A percentile compares a stretch with the other conserved stretches of the same genome.
These are phyloP conservation scores for Backusella mclennaniae DNA, from an alignment of 192 early-diverging fungal genomes.

Conservation along the genomic window DNA sequence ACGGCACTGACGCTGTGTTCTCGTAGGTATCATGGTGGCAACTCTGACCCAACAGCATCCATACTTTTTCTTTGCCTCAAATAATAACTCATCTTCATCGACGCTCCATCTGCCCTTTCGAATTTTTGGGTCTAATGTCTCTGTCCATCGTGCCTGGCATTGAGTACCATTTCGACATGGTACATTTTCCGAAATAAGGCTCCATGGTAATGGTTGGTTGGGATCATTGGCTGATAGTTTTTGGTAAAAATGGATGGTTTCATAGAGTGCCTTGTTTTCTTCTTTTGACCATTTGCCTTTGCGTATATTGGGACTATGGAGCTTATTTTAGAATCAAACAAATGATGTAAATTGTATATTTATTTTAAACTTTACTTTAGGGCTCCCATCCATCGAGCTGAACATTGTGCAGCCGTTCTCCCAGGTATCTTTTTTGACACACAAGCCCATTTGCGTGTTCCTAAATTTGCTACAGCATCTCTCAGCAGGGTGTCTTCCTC, in stretches of 20 bases:
- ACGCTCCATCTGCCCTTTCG: constrained; percentile 45
- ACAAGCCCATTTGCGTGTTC: constrained; percentile 43
- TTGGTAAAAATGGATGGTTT: background rate
- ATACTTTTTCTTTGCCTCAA: constrained; percentile 39
- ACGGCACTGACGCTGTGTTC: constrained; percentile 56
- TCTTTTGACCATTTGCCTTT: constrained; percentile 25
- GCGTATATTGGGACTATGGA: constrained; percentile 18
- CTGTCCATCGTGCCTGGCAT: constrained; percentile 59
- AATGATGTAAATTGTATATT: background rate
- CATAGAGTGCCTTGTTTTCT: constrained; percentile 16
- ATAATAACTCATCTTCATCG: constrained; percentile 48
- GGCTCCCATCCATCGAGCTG: constrained; percentile 42
- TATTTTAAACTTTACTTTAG: constrained; percentile 31
- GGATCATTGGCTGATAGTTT: background rate
- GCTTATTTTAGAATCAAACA: background rate
- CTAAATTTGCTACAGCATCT: constrained; percentile 35
- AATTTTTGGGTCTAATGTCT: constrained; percentile 49
- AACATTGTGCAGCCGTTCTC: constrained; percentile 46
- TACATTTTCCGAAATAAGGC: constrained; percentile 33
- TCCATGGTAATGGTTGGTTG: constrained; percentile 28
- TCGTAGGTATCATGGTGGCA: constrained; percentile 42
- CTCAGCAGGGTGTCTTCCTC: constrained; percentile 39
- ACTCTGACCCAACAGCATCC: constrained; percentile 53
- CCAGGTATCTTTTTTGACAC: constrained; percentile 39
- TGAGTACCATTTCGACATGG: constrained; percentile 50